Percentiles rank a stretch among this genome's conserved stretches.
These are phyloP conservation scores for Colletotrichum plurivorum DNA, from an alignment of 2,329 filamentous ascomycete species.

Conservation along the genomic window DNA sequence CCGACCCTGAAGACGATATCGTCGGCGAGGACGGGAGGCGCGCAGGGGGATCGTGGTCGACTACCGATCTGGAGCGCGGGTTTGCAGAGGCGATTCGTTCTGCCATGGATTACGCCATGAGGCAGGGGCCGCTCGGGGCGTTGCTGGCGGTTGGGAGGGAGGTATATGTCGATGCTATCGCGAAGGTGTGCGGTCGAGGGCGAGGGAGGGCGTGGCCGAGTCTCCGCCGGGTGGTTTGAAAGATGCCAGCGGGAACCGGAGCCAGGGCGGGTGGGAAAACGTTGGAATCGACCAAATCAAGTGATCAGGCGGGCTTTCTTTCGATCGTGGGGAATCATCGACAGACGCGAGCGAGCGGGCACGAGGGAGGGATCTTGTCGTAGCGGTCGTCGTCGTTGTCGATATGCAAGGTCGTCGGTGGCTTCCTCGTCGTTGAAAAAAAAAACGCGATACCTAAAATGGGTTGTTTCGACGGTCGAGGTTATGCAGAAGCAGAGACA, in stretches of 20 bases:
- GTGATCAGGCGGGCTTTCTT: constrained; percentile 23
- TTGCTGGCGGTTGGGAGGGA: constrained; percentile 25
- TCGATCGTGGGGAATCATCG: constrained; percentile 22
- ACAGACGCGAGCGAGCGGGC: background rate
- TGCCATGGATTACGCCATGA: constrained; percentile 79
- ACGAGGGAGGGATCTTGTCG: background rate
- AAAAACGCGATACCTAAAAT: constrained; percentile 9
- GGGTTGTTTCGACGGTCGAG: constrained; percentile 13
- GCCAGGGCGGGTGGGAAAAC: background rate
- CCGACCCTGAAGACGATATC: constrained; percentile 37
- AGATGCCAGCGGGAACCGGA: constrained; percentile 8
- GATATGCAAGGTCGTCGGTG: constrained; percentile 17
- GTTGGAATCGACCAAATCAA: constrained; percentile 31
- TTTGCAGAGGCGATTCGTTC: constrained; percentile 69
- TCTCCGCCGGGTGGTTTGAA: background rate
- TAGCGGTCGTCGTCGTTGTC: constrained; percentile 8
- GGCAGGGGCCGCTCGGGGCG: constrained; percentile 54
- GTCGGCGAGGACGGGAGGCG: constrained; percentile 61
- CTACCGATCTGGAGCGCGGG: constrained; percentile 65
- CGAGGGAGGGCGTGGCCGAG: too few species aligned
- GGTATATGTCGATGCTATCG: constrained; percentile 26
- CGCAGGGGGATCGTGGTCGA: constrained; percentile 67
- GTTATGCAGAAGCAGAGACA: constrained; percentile 20
- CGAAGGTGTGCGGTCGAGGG: background rate
- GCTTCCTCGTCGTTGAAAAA: constrained; percentile 16